Conservation (phyloP, 176 grass and related monocot genomes). For the Cocos nucifera region DNA sequence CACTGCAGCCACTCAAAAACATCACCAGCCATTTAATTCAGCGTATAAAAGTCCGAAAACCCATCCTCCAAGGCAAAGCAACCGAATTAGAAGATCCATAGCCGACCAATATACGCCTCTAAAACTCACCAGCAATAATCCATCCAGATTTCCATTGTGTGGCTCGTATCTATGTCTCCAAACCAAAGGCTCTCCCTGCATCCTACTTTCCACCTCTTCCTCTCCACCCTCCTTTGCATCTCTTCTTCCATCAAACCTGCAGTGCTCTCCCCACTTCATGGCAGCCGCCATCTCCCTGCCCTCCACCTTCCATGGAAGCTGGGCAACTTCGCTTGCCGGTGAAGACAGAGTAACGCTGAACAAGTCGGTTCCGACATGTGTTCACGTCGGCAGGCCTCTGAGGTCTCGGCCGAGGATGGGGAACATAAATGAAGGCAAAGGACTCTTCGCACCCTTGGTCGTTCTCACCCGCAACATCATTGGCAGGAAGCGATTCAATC, state of each 20-base stretch:
- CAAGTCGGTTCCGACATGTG: constrained; percentile 14
- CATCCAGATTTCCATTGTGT: constrained; percentile 21
- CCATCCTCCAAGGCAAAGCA: too few relatives aligned
- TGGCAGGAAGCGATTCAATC: constrained; percentile 81
- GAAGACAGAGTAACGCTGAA: constrained; percentile 13
- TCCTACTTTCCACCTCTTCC: not conserved
- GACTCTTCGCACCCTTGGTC: constrained; percentile 74
- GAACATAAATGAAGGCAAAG: constrained; percentile 92
- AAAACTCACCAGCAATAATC: constrained; percentile 7
- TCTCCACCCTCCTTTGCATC: not conserved
- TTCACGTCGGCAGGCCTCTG: constrained; percentile 16
- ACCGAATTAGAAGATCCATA: not conserved
- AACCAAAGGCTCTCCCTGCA: not conserved
- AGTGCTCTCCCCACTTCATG: not conserved
- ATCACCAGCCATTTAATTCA: too few relatives aligned
- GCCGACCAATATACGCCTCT: constrained; percentile 3
- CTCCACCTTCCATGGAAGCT: constrained; percentile 16
- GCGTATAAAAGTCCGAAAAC: too few relatives aligned
- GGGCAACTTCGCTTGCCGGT: constrained; percentile 49
- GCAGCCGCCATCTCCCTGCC: constrained; percentile 15
- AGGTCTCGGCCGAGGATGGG: constrained; percentile 61
- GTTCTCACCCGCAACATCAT: constrained; percentile 66
- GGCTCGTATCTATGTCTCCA: not conserved
- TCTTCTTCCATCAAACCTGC: not conserved
- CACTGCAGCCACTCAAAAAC: too few relatives aligned